These are phyloP conservation scores for Pleurotus tuber-regium DNA, from an alignment of 768 basidiomycete genomes.

Conservation along the genomic window DNA sequence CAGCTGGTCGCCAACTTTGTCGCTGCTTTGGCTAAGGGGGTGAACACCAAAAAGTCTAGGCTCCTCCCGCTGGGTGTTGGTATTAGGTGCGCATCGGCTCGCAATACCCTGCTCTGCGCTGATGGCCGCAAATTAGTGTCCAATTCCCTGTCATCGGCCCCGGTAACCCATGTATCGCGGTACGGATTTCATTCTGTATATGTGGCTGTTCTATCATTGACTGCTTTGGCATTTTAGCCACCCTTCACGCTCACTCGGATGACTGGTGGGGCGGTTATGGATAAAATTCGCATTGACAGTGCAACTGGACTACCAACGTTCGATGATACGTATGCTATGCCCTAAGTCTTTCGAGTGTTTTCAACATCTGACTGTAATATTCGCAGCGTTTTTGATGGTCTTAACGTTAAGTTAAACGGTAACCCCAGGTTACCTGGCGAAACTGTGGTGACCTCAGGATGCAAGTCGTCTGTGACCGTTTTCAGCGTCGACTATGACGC, in stretches of 20 bases:
- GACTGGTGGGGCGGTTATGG: constrained; percentile 24
- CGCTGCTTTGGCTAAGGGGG: constrained; percentile 19
- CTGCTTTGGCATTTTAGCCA: no score
- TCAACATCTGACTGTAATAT: background rate
- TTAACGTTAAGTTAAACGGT: constrained; percentile 24
- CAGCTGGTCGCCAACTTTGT: constrained; percentile 21
- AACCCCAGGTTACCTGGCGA: constrained; percentile 25
- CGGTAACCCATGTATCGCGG: constrained; percentile 5
- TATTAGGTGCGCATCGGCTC: constrained; percentile 16
- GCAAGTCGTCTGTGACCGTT: constrained; percentile 25
- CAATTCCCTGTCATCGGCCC: constrained; percentile 10
- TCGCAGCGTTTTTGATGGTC: constrained; percentile 18
- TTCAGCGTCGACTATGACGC: constrained; percentile 30
- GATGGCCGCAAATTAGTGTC: background rate
- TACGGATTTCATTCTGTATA: no score
- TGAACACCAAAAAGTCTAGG: constrained; percentile 18
- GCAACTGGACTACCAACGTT: constrained; percentile 23
- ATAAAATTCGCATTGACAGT: constrained; percentile 20
- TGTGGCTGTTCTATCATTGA: no score
- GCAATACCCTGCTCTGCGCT: background rate
- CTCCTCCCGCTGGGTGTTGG: constrained; percentile 26
- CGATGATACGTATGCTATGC: constrained; percentile 18
- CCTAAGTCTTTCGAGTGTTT: background rate
- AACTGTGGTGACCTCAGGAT: constrained; percentile 20
- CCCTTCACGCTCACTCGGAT: constrained; percentile 27